Percentiles rank a stretch among this genome's conserved stretches.
Conservation (phyloP, 1,139 yeast genomes). For the Magnusiomyces sp. region DNA sequence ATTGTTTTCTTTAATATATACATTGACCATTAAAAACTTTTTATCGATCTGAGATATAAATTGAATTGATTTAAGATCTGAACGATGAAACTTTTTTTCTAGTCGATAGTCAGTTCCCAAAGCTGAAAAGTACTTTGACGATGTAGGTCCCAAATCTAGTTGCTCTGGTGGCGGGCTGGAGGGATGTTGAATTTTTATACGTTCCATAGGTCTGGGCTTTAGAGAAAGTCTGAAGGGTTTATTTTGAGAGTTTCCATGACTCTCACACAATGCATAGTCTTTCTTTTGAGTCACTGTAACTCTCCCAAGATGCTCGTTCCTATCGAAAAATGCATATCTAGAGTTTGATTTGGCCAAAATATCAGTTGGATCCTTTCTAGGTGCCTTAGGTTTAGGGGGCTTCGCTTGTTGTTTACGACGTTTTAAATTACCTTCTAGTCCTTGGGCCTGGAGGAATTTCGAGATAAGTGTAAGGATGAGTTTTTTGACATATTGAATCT, state of each 20-base stretch:
- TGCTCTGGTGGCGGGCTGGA: too few species aligned
- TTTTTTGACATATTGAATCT: conserved; percentile 8
- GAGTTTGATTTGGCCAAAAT: background rate
- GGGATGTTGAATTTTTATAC: too few species aligned
- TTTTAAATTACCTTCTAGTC: background rate
- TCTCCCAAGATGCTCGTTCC: conserved; percentile 1
- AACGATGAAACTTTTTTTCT: conserved; percentile 9
- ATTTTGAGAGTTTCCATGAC: too few species aligned
- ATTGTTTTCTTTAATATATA: conserved; percentile 13
- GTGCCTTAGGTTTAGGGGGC: background rate
- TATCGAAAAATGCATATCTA: background rate
- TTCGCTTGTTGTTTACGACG: background rate
- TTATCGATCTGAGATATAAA: conserved; percentile 45
- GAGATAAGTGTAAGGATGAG: conserved; percentile 5
- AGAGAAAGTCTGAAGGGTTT: too few species aligned
- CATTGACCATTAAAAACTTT: conserved; percentile 46
- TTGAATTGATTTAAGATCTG: conserved; percentile 10
- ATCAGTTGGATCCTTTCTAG: background rate
- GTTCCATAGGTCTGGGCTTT: too few species aligned
- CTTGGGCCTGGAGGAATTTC: conserved; percentile 8
- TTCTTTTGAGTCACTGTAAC: background rate
- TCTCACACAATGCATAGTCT: background rate
- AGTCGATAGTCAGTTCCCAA: background rate
- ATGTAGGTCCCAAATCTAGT: background rate
- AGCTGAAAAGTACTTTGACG: conserved; percentile 1